These are phyloP conservation scores for Podila epicladia DNA, from an alignment of 192 early-diverging fungal species.

Conservation along the genomic window DNA sequence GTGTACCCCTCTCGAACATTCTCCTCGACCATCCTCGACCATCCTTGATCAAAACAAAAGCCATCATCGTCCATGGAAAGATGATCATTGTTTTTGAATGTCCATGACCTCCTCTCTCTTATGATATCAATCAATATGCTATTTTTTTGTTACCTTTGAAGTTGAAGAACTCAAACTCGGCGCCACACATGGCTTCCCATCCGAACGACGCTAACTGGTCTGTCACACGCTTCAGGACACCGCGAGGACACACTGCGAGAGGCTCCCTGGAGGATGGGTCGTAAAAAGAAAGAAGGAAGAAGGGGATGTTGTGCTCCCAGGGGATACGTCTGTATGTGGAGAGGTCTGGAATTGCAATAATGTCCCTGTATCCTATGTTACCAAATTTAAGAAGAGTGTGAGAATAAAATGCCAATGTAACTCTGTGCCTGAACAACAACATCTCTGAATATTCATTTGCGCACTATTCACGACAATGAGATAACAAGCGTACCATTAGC, in stretches of 20 bases:
- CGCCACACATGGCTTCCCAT: conserved; percentile 63
- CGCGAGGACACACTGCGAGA: conserved; percentile 71
- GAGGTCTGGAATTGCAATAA: conserved; percentile 73
- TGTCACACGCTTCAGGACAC: conserved; percentile 57
- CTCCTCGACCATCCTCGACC: too few species aligned
- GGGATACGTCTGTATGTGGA: conserved; percentile 74
- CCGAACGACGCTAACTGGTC: conserved; percentile 71
- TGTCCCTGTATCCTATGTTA: conserved; percentile 60
- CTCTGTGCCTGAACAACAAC: background rate
- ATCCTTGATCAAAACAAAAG: too few species aligned
- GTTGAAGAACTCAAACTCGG: conserved; percentile 83
- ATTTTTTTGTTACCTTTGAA: conserved; percentile 69
- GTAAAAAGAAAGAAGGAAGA: conserved; percentile 75
- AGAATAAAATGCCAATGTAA: background rate
- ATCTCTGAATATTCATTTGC: background rate
- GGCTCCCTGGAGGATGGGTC: conserved; percentile 67
- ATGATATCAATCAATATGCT: background rate
- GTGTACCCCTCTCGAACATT: too few species aligned
- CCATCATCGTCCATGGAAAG: too few species aligned
- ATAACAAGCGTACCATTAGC: conserved; percentile 35
- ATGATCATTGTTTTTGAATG: too few species aligned
- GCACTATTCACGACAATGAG: background rate
- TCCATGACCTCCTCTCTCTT: too few species aligned
- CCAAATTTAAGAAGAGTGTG: conserved; percentile 9
- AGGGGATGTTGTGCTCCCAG: conserved; percentile 78